A percentile compares a stretch with the other conserved stretches of the same genome.
Conservation (phyloP, 2,329 filamentous ascomycete species). For the Trichoderma afroharzianum region DNA sequence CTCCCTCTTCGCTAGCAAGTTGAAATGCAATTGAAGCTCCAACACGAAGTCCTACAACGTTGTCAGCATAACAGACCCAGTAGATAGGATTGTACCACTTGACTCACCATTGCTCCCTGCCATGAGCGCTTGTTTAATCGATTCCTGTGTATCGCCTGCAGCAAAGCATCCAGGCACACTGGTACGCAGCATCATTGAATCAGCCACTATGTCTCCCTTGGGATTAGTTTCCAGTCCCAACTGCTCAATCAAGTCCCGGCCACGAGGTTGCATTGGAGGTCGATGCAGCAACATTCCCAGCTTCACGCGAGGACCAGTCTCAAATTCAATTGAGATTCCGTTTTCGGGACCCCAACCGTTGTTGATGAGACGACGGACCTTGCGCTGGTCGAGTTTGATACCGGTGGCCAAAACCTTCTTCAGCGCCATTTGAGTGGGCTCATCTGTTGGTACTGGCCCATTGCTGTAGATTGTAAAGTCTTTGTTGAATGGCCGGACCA, state of each 20-base stretch:
- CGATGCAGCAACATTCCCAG: conserved; percentile 39
- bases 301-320: conserved; percentile 34
- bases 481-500: conserved; percentile 42
- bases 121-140: conserved; percentile 18
- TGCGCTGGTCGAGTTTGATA: conserved; percentile 37
- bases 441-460: conserved; percentile 25
- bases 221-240: conserved; percentile 38
- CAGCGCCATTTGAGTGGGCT: neutral
- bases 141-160: conserved; percentile 43
- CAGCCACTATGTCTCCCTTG: conserved; percentile 42
- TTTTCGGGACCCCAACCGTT: conserved; percentile 3
- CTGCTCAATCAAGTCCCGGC: conserved; percentile 40
- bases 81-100: neutral
- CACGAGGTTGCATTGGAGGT: conserved; percentile 36
- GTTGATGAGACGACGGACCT: conserved; percentile 31
- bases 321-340: conserved; percentile 37
- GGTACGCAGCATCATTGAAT: conserved; percentile 46
- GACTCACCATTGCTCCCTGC: conserved; percentile 12
- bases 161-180: conserved; percentile 51
- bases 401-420: conserved; percentile 29
- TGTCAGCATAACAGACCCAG: neutral
- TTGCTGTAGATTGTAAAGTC: conserved; percentile 51
- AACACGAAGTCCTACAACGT: conserved; percentile 4
- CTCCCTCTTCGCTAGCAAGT: conserved; percentile 11
- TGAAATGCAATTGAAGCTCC: conserved; percentile 12